Conservation (phyloP, 1,139 yeast species). For the Diutina catenulata region DNA sequence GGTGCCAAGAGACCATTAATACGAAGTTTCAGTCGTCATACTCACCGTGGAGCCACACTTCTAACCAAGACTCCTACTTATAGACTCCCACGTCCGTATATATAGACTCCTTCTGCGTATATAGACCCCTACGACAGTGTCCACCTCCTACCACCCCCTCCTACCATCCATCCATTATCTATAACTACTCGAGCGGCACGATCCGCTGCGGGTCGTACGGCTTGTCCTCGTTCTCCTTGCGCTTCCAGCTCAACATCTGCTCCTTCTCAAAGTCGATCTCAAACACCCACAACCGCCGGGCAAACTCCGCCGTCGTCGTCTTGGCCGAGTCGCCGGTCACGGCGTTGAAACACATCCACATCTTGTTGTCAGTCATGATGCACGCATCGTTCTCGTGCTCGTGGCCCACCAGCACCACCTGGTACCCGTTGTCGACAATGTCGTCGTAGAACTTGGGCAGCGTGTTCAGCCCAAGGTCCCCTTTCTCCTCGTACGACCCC, state of each 20-base stretch:
- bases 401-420: conserved; percentile 40
- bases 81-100: too few relatives aligned
- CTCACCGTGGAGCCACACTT: too few relatives aligned
- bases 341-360: conserved; percentile 60
- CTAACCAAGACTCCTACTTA: too few relatives aligned
- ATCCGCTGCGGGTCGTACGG: conserved; percentile 1
- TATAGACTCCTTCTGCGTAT: too few relatives aligned
- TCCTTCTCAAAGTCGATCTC: background rate
- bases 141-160: too few relatives aligned
- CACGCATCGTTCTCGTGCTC: conserved; percentile 50
- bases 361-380: conserved; percentile 12
- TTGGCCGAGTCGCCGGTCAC: conserved; percentile 3
- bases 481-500: conserved; percentile 38
- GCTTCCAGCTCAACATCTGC: conserved; percentile 1
- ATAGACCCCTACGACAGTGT: too few relatives aligned
- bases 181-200: too few relatives aligned
- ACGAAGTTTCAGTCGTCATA: too few relatives aligned
- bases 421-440: conserved; percentile 18
- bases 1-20: too few relatives aligned
- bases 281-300: background rate
- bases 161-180: too few relatives aligned
- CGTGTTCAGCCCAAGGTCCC: conserved; percentile 15
- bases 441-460: conserved; percentile 25
- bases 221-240: background rate
- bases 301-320: background rate